These are phyloP conservation scores for Dovyalis caffra DNA, from an alignment of 345 rosid genomes.

Conservation along the genomic window DNA sequence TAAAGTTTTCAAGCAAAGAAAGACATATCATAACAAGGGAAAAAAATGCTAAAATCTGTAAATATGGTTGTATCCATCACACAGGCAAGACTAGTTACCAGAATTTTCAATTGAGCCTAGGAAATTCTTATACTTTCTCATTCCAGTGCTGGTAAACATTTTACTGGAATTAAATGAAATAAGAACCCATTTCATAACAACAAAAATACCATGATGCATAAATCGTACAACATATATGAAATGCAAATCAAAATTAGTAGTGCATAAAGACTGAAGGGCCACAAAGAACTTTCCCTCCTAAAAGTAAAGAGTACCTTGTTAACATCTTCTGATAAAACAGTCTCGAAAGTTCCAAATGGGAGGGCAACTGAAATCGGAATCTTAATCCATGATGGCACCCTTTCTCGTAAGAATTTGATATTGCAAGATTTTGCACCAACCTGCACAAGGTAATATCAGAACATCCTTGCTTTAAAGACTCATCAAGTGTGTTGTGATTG, in stretches of 20 bases:
- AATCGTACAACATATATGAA: background rate
- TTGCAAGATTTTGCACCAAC: slow-evolving; percentile 47
- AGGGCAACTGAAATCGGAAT: slow-evolving; percentile 41
- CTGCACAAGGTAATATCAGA: slow-evolving; percentile 4
- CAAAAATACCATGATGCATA: background rate
- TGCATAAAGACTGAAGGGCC: background rate
- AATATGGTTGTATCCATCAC: background rate
- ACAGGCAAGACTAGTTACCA: background rate
- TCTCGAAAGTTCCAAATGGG: slow-evolving; percentile 46
- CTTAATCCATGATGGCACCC: slow-evolving; percentile 42
- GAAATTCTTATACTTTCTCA: slow-evolving; percentile 1
- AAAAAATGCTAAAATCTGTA: background rate
- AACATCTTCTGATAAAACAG: slow-evolving; percentile 25
- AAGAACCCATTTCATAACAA: background rate
- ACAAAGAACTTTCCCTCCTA: background rate
- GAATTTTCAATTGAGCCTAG: background rate
- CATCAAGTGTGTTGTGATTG: too few relatives aligned
- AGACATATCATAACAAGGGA: background rate
- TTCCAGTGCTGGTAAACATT: too few relatives aligned
- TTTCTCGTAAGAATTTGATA: slow-evolving; percentile 35
- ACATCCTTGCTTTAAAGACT: background rate
- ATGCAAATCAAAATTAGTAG: background rate
- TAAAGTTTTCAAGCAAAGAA: background rate
- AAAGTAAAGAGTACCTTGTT: slow-evolving; percentile 33
- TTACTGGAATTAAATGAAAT: too few relatives aligned